Conservation (phyloP, 2,329 filamentous ascomycete genomes). For the Aurifilum marmelostoma region DNA sequence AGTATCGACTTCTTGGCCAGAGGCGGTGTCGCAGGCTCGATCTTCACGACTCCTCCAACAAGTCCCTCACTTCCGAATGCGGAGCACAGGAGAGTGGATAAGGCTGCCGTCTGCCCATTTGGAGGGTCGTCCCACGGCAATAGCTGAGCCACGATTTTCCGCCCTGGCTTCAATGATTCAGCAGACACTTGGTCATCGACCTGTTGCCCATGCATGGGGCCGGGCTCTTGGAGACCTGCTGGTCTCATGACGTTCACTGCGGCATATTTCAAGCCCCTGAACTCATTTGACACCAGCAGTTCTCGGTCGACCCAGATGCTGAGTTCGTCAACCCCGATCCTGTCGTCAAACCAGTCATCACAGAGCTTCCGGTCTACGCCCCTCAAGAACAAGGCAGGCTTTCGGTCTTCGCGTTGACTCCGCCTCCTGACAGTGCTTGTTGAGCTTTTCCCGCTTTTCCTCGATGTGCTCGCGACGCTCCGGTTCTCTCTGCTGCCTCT, state of each 20-base stretch:
- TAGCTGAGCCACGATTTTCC: conserved; percentile 76
- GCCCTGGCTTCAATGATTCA: conserved; percentile 55
- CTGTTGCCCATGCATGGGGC: conserved; percentile 69
- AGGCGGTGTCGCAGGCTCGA: conserved; percentile 79
- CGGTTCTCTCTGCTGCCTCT: conserved; percentile 72
- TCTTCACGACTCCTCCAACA: conserved; percentile 83
- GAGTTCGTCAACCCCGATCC: conserved; percentile 59
- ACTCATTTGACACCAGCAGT: conserved; percentile 68
- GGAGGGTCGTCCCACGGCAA: conserved; percentile 84
- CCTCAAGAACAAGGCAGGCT: conserved; percentile 74
- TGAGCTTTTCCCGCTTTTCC: conserved; percentile 75
- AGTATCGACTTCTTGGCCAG: conserved; percentile 65
- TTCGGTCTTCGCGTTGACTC: conserved; percentile 64
- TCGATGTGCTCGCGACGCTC: conserved; percentile 79
- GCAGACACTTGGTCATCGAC: conserved; percentile 66
- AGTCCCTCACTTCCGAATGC: conserved; percentile 72
- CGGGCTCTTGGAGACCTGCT: conserved; percentile 70
- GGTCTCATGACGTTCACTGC: conserved; percentile 86
- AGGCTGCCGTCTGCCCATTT: conserved; percentile 75
- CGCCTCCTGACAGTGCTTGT: conserved; percentile 66
- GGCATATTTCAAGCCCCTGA: conserved; percentile 78
- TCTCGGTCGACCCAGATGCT: conserved; percentile 87
- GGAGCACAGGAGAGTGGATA: conserved; percentile 77
- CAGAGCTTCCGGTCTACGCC: conserved; percentile 74
- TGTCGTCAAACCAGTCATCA: conserved; percentile 78